Percentiles rank a stretch among this genome's conserved stretches.
Evolutionary conservation across 2,329 filamentous ascomycete species (phyloP).

Genomic region (Drechslerella stenobrocha): DNA sequence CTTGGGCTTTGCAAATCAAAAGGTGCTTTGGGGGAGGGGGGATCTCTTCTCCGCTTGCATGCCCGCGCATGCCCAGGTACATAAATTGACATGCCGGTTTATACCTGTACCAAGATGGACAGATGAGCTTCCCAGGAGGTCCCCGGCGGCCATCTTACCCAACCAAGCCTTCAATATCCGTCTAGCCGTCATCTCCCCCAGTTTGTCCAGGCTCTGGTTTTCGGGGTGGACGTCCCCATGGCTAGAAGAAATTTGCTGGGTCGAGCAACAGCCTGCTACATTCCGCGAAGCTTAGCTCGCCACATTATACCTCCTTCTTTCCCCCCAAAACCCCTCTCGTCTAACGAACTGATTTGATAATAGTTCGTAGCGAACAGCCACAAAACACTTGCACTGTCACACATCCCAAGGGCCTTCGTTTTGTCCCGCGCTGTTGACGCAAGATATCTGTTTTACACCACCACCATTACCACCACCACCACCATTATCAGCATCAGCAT

Average conservation of each 20-base stretch:
- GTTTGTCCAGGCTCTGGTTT: constrained; percentile 18
- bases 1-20: neutral
- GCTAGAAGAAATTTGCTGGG: constrained; percentile 19
- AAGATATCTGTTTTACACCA: constrained; percentile 47
- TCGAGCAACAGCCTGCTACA: constrained; percentile 30
- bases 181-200: too few species aligned
- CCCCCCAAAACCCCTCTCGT: constrained; percentile 46
- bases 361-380: constrained; percentile 42
- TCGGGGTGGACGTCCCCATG: constrained; percentile 28
- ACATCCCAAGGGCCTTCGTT: constrained; percentile 38
- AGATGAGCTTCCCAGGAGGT: too few species aligned
- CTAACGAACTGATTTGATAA: constrained; percentile 42
- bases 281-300: constrained; percentile 36
- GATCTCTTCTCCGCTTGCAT: too few species aligned
- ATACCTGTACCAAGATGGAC: too few species aligned
- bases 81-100: too few species aligned
- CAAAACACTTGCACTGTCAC: constrained; percentile 48
- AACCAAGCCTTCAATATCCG: too few species aligned
- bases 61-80: too few species aligned
- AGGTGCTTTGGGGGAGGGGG: too few species aligned
- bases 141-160: too few species aligned
- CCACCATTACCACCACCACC: constrained; percentile 32
- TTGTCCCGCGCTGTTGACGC: constrained; percentile 45
- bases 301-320: constrained; percentile 31
- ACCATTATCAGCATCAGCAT: too few species aligned